phyloP scores from a whole-genome alignment of 1,284 basidiomycete genomes.

The Cutaneotrichosporon spelunceum region DNA sequence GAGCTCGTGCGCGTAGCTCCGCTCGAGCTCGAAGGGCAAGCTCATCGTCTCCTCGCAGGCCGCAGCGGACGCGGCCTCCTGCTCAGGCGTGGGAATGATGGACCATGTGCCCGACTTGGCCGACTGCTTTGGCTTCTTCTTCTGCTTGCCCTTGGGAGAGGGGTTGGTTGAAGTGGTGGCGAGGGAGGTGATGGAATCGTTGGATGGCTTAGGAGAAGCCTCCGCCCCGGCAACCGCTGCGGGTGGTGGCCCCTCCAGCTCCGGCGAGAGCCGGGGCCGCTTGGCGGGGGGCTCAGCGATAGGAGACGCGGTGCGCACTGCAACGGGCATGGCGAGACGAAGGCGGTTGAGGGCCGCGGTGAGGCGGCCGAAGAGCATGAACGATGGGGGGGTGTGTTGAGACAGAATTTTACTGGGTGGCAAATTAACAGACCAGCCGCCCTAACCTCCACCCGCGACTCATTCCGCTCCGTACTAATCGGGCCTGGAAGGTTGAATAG shows the following conservation, averaged over 20 bases:
- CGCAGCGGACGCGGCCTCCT: slow-evolving; percentile 10
- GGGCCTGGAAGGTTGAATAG: neutral
- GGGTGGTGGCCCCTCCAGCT: neutral
- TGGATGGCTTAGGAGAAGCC: neutral
- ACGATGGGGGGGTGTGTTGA: neutral
- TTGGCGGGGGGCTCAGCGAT: slow-evolving; percentile 8
- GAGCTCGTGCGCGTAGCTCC: slow-evolving; percentile 38
- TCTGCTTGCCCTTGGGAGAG: neutral
- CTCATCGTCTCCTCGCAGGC: slow-evolving; percentile 34
- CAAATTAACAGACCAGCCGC: neutral
- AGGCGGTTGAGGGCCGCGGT: neutral
- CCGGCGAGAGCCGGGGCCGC: slow-evolving; percentile 4
- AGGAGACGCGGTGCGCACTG: slow-evolving; percentile 22
- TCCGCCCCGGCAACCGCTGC: neutral
- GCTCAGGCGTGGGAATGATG: slow-evolving; percentile 7
- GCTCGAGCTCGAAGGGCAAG: slow-evolving; percentile 34
- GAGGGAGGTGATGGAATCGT: neutral
- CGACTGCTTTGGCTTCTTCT: slow-evolving; percentile 12
- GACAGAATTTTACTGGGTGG: slow-evolving; percentile 10
- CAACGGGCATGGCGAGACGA: slow-evolving; percentile 22
- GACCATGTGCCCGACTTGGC: neutral
- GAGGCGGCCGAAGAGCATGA: slow-evolving; percentile 14
- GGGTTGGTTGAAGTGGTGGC: neutral
- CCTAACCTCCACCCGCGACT: neutral
- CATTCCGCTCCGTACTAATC: neutral